Evolutionary conservation across 78 protist species (phyloP).

Genomic region (Cavenderia fasciculata): DNA sequence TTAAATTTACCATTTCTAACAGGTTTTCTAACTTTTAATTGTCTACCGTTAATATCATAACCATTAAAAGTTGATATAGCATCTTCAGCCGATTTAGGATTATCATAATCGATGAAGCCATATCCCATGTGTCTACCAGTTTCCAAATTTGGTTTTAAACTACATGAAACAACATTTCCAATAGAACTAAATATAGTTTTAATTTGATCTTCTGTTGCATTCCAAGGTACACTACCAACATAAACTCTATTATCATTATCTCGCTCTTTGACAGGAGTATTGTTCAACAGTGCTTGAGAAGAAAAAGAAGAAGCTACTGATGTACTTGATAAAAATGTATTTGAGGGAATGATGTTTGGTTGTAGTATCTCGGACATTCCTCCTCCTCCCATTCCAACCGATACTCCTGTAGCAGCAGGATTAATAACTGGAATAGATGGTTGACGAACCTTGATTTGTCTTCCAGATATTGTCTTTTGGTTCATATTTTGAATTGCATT

Average conservation of each 20-base stretch:
- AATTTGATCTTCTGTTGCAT: constrained; percentile 57
- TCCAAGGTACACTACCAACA: constrained; percentile 68
- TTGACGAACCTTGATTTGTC: constrained; percentile 52
- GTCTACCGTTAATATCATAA: constrained; percentile 44
- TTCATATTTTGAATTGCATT: constrained; percentile 40
- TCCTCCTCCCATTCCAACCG: no score
- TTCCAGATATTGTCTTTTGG: constrained; percentile 31
- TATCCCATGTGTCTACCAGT: constrained; percentile 60
- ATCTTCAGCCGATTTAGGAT: constrained; percentile 63
- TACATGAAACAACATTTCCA: constrained; percentile 54
- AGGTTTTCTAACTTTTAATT: constrained; percentile 65
- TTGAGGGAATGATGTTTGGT: neutral
- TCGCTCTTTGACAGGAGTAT: neutral
- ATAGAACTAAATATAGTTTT: constrained; percentile 22
- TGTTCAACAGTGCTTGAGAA: neutral
- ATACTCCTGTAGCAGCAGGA: neutral
- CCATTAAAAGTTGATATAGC: constrained; percentile 62
- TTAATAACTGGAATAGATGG: constrained; percentile 16
- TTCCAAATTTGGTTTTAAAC: constrained; percentile 58
- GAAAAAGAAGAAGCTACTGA: neutral
- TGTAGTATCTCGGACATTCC: no score
- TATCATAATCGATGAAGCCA: constrained; percentile 69
- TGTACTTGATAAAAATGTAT: neutral
- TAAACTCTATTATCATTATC: constrained; percentile 40
- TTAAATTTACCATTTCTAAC: constrained; percentile 1